phyloP scores from a whole-genome alignment of 2,329 filamentous ascomycete species.

The Madurella fahalii region DNA sequence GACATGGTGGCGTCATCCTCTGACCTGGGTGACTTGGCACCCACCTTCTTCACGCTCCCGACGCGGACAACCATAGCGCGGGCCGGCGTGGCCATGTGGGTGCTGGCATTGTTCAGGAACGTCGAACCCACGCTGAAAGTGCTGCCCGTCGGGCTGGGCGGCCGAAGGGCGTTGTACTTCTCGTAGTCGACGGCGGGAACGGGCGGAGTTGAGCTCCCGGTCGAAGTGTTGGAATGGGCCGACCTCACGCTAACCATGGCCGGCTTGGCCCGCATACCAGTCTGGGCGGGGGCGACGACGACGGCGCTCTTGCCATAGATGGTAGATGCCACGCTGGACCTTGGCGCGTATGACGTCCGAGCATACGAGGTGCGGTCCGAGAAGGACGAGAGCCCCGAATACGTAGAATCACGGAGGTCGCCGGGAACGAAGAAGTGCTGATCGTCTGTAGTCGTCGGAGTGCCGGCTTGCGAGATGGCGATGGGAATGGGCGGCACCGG shows the following conservation, averaged over 20 bases:
- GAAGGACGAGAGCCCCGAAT: slow-evolving; percentile 68
- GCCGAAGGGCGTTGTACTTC: slow-evolving; percentile 48
- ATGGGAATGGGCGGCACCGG: slow-evolving; percentile 89
- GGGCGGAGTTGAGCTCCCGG: slow-evolving; percentile 57
- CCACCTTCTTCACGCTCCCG: slow-evolving; percentile 46
- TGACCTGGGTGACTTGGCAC: slow-evolving; percentile 28
- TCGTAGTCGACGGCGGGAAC: slow-evolving; percentile 68
- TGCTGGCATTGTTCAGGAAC: slow-evolving; percentile 61
- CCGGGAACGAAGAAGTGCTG: slow-evolving; percentile 92
- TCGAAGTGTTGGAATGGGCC: slow-evolving; percentile 50
- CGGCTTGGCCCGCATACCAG: slow-evolving; percentile 81
- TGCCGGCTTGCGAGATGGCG: slow-evolving; percentile 54
- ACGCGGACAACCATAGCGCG: slow-evolving; percentile 59
- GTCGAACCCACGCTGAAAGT: slow-evolving; percentile 66
- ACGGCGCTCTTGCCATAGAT: slow-evolving; percentile 91
- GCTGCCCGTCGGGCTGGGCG: slow-evolving; percentile 49
- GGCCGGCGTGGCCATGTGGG: slow-evolving; percentile 53
- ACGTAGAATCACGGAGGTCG: slow-evolving; percentile 86
- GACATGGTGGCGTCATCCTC: slow-evolving; percentile 24
- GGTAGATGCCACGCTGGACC: slow-evolving; percentile 81
- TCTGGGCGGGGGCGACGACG: slow-evolving; percentile 76
- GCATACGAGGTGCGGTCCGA: slow-evolving; percentile 60
- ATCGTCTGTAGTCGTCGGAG: slow-evolving; percentile 60
- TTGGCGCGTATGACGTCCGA: slow-evolving; percentile 54
- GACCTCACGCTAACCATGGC: slow-evolving; percentile 91